Percentiles rank a stretch among this genome's conserved stretches.
These are phyloP conservation scores for Rosa multiflora DNA, from an alignment of 306 rosid genomes.

Conservation along the genomic window DNA sequence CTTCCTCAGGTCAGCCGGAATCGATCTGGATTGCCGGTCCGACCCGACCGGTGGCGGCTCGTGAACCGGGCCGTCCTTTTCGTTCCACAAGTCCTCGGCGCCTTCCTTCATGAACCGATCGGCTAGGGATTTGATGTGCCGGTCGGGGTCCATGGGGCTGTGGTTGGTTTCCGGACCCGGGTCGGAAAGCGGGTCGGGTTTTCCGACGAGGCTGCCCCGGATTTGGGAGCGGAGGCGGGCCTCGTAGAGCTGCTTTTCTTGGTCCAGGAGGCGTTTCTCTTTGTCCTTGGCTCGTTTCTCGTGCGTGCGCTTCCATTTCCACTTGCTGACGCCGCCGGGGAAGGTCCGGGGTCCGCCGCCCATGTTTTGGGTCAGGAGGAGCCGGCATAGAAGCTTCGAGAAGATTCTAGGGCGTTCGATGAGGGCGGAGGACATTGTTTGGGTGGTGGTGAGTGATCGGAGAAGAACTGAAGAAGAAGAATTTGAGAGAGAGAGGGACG, in stretches of 20 bases:
- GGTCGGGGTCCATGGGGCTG: slow-evolving; percentile 55
- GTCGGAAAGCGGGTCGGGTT: slow-evolving; percentile 24
- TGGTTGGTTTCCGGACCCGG: slow-evolving; percentile 32
- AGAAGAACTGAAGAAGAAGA: neutral
- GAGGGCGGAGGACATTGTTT: slow-evolving; percentile 46
- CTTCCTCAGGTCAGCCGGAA: slow-evolving; percentile 38
- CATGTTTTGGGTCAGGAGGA: slow-evolving; percentile 54
- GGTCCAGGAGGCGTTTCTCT: slow-evolving; percentile 59
- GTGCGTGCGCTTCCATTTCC: slow-evolving; percentile 99
- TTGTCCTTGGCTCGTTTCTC: slow-evolving; percentile 84
- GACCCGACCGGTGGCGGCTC: slow-evolving; percentile 15
- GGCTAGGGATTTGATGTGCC: slow-evolving; percentile 72
- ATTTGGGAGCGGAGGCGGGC: slow-evolving; percentile 88
- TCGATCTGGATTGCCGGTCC: slow-evolving; percentile 22
- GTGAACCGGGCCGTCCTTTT: slow-evolving; percentile 59
- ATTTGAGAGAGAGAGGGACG: neutral
- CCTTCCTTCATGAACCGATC: slow-evolving; percentile 76
- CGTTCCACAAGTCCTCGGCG: slow-evolving; percentile 84
- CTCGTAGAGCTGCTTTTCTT: slow-evolving; percentile 81
- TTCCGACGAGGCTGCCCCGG: slow-evolving; percentile 55
- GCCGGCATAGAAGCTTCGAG: slow-evolving; percentile 37
- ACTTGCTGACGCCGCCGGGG: slow-evolving; percentile 85
- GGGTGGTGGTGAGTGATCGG: neutral
- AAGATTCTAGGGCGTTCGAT: slow-evolving; percentile 36
- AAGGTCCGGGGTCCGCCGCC: slow-evolving; percentile 97